phyloP scores from a whole-genome alignment of 179 eudicot species.

The Carnegiea gigantea region DNA sequence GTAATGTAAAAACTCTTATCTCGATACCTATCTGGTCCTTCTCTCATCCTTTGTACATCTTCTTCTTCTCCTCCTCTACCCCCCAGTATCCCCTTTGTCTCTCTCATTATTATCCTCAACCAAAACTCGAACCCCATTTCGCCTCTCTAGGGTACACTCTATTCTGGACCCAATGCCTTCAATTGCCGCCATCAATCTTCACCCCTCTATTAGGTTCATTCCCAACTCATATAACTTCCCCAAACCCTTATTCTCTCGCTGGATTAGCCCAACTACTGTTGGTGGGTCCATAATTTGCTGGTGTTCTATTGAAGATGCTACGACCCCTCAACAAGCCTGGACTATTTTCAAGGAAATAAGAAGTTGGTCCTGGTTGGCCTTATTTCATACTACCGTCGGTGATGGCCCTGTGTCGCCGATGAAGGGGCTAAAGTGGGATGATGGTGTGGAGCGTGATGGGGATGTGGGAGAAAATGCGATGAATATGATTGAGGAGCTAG shows the following conservation, averaged over 20 bases:
- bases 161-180: not conserved
- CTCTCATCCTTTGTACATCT: slow-evolving; percentile 16
- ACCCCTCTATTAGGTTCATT: slow-evolving; percentile 12
- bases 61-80: slow-evolving; percentile 13
- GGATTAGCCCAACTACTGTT: not conserved
- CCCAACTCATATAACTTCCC: not conserved
- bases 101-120: slow-evolving; percentile 14
- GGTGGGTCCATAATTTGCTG: slow-evolving; percentile 32
- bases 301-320: slow-evolving; percentile 29
- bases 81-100: not conserved
- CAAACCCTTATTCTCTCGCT: not conserved
- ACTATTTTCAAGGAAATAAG: slow-evolving; percentile 35
- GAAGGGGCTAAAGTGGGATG: not conserved
- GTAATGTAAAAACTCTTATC: slow-evolving; percentile 60
- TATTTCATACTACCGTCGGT: slow-evolving; percentile 36
- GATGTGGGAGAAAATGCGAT: slow-evolving; percentile 1
- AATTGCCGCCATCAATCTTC: slow-evolving; percentile 22
- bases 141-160: slow-evolving; percentile 11
- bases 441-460: not conserved
- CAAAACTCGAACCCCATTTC: not conserved
- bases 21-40: slow-evolving; percentile 36
- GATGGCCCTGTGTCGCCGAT: not conserved
- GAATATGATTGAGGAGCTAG: not conserved
- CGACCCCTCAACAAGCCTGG: slow-evolving; percentile 40
- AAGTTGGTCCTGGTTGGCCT: slow-evolving; percentile 39